Conservation (phyloP, 1,284 basidiomycete genomes). For the Gymnopus androsaceus region DNA sequence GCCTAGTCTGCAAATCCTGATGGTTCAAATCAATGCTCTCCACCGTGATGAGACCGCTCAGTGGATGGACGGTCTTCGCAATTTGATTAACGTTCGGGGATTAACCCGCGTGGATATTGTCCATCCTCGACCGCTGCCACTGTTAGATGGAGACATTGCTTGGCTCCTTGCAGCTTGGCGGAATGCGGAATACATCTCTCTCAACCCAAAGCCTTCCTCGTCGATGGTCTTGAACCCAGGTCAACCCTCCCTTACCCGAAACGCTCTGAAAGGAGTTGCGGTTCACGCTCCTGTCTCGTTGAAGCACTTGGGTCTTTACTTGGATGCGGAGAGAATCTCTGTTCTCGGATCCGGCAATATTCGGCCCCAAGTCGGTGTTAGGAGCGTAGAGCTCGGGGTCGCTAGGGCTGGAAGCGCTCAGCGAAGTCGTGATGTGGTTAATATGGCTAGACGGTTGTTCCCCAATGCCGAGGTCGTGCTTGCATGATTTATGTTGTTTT, state of each 20-base stretch:
- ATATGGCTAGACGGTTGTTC: neutral
- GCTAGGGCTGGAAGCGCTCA: neutral
- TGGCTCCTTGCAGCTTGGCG: neutral
- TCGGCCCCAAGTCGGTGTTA: neutral
- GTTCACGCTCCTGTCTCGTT: neutral
- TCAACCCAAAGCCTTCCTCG: slow-evolving; percentile 11
- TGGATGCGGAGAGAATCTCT: neutral
- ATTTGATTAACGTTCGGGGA: neutral
- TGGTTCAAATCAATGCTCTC: too few species aligned
- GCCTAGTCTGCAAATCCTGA: neutral
- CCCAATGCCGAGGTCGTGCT: too few species aligned
- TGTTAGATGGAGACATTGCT: neutral
- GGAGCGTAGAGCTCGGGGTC: neutral
- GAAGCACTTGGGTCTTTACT: neutral
- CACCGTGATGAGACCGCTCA: neutral
- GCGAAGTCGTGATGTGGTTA: neutral
- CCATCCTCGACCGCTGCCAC: slow-evolving; percentile 2
- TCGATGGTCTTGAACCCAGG: neutral
- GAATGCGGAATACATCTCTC: neutral
- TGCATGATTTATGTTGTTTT: too few species aligned
- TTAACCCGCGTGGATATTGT: neutral
- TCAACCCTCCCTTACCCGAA: neutral
- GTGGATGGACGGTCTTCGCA: neutral
- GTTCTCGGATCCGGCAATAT: neutral
- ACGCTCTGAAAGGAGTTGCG: neutral